phyloP scores from a whole-genome alignment of 2,329 filamentous ascomycete species.

The Epichloe elymi region DNA sequence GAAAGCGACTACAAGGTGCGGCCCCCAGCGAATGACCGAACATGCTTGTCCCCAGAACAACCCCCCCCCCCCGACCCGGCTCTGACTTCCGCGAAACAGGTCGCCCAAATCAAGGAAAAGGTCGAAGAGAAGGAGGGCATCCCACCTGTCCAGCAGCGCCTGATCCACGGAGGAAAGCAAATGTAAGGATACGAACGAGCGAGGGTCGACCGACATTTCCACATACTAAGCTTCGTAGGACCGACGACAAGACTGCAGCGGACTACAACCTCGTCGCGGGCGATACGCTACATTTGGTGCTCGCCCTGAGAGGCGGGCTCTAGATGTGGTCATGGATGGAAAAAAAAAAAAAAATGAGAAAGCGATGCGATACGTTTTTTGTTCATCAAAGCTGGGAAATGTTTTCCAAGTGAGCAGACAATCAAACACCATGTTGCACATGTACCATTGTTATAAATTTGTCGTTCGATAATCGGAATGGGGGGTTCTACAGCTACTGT shows the following conservation, averaged over 20 bases:
- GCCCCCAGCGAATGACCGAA: not conserved
- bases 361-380: not conserved
- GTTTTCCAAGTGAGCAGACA: too few species aligned
- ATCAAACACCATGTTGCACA: too few species aligned
- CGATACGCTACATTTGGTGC: constrained; percentile 86
- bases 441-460: too few species aligned
- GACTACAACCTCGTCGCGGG: constrained; percentile 89
- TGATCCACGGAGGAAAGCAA: constrained; percentile 96
- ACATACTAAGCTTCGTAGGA: constrained; percentile 40
- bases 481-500: too few species aligned
- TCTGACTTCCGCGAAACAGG: constrained; percentile 33
- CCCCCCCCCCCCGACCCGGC: too few species aligned
- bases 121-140: constrained; percentile 99
- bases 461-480: too few species aligned
- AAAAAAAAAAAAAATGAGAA: too few species aligned
- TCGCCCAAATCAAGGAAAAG: constrained; percentile 94
- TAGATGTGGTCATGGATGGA: constrained; percentile 6
- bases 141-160: constrained; percentile 85
- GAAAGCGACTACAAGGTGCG: constrained; percentile 83
- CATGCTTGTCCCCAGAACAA: not conserved
- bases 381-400: not conserved
- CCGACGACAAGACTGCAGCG: constrained; percentile 82
- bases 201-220: not conserved
- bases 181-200: constrained; percentile 48
- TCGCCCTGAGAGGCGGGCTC: constrained; percentile 74